A percentile compares a stretch with the other conserved stretches of the same genome.
Evolutionary conservation across 228 moss, liverwort and hornwort species (phyloP).

Genomic region (Sphagnum magellanicum): DNA sequence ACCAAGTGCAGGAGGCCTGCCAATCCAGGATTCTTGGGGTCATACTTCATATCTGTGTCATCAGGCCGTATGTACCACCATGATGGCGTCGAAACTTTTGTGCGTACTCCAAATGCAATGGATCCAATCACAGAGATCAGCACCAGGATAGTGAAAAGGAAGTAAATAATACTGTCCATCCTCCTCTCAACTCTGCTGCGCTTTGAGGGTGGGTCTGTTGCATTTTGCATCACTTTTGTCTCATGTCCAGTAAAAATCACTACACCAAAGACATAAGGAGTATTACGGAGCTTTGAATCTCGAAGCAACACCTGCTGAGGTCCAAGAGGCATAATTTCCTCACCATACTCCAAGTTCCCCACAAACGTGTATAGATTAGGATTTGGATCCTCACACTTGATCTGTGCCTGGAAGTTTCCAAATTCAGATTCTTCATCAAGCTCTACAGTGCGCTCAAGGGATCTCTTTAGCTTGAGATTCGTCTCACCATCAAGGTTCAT

Average conservation of each 20-base stretch:
- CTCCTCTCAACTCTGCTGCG: conserved; percentile 92
- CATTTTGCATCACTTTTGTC: conserved; percentile 98
- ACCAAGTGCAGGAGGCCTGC: conserved; percentile 67
- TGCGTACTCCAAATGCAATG: conserved; percentile 57
- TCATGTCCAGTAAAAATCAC: conserved; percentile 93
- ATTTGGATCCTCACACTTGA: conserved; percentile 96
- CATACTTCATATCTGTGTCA: conserved; percentile 12
- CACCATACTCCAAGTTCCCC: conserved; percentile 73
- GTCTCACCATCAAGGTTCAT: conserved; percentile 99
- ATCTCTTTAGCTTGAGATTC: conserved; percentile 82
- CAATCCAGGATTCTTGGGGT: conserved; percentile 35
- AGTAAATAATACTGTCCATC: conserved; percentile 89
- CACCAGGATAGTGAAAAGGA: conserved; percentile 66
- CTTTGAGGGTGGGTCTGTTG: conserved; percentile 91
- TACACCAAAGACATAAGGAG: conserved; percentile 74
- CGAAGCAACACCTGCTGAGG: conserved; percentile 86
- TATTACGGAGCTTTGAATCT: conserved; percentile 96
- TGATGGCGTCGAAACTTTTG: conserved; percentile 58
- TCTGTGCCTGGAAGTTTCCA: conserved; percentile 41
- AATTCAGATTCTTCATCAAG: conserved; percentile 77
- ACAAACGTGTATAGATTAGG: conserved; percentile 88
- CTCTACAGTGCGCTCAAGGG: conserved; percentile 82
- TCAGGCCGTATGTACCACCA: conserved; percentile 79
- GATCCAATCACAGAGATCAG: conserved; percentile 79
- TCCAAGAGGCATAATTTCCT: conserved; percentile 50